Conservation (phyloP, 306 rosid genomes). For the Quercus variabilis region DNA sequence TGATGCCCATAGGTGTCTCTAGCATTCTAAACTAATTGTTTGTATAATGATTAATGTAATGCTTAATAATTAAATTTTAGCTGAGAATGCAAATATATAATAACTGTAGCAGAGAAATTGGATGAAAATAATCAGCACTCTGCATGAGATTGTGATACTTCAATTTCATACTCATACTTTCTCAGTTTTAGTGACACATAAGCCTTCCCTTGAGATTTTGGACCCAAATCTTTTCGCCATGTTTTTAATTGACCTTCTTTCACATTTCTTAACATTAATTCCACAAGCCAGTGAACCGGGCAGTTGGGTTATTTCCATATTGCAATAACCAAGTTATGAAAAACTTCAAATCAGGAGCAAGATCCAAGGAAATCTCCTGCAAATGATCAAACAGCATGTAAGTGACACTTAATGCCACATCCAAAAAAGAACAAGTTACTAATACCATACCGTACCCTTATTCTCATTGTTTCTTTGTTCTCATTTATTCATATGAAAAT, state of each 20-base stretch:
- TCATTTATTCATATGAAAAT: background rate
- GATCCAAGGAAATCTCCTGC: background rate
- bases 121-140: too few species aligned
- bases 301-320: background rate
- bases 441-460: too few species aligned
- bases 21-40: background rate
- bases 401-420: too few species aligned
- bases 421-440: background rate
- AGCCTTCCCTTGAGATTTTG: background rate
- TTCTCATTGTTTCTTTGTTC: background rate
- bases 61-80: too few species aligned
- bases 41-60: background rate
- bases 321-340: background rate
- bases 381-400: background rate
- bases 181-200: too few species aligned
- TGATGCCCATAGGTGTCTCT: background rate
- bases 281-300: background rate
- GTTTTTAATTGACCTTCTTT: background rate
- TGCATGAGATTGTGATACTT: too few species aligned
- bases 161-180: too few species aligned
- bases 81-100: too few species aligned
- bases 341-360: background rate
- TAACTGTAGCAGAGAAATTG: too few species aligned
- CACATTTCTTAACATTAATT: background rate
- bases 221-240: background rate